Evolutionary conservation across 257 asterid genomes (phyloP), one percentile per base, ranked within the genome.

Genomic region (Nicotiana paniculata): DNA sequence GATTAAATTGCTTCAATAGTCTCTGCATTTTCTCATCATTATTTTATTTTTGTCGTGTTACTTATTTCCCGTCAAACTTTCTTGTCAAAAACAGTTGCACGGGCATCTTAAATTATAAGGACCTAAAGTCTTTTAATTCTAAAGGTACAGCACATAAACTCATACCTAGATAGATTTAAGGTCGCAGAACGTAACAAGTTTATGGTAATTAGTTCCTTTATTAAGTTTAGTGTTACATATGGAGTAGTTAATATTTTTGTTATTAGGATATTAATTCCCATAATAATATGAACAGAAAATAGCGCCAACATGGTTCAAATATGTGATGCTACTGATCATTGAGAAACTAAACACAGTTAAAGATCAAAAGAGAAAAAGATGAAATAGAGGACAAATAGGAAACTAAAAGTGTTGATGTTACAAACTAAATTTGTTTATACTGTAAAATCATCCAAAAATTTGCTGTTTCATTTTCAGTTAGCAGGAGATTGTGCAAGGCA

Each of bases 271-370:
- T n/a, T 4, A 37, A n/a, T 48, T 48, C 79, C 63, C 63, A 74
- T 48, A 48, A 43, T 72, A 24, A 74, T 48, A 24, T 13, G 24
- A 48, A 48, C 62, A 74, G 79, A 48, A 48, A 74, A 74, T 74
- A 24, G 61, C 24, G 51, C 62, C 79, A 74, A 48, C 51, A 75
- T 72, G 59, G 51, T 48, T 51, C 63, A 51, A 26, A 16, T 75
- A 51, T 75, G 46, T 74, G 79, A 75, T 51, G 28, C 79, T 24
- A 74, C 62, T 74, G 63, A 51, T 74, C 61, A 43, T 51, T 75
- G 79, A 75, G 63, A 75, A 26, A 51, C 53, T 4, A 75, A 26
- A 4, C 39, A 7, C 8, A 26, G 46, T 48, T 26, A 48, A 28
- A 74, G 53, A 13, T 26, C 26, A 74, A 48, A 72, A 12, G 77